Evolutionary conservation across 2,329 filamentous ascomycete genomes (phyloP).

Genomic region (Pseudodiploospora longispora): DNA sequence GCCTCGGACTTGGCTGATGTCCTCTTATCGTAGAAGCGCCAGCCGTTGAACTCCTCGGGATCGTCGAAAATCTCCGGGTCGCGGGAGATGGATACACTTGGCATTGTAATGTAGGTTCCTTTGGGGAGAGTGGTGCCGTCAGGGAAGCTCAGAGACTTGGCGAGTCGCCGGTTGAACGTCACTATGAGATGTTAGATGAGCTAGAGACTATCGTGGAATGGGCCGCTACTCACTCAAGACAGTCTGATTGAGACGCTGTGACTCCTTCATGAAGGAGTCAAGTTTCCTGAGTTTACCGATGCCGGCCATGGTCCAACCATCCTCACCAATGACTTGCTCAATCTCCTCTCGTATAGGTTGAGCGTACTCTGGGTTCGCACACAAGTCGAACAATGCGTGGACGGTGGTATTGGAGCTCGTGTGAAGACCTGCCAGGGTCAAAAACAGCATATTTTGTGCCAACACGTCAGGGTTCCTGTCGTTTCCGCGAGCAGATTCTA

Average conservation of each 20-base stretch:
- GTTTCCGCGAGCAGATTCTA: neutral
- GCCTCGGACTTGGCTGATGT: constrained; percentile 20
- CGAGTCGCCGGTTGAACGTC: constrained; percentile 29
- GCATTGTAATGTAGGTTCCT: constrained; percentile 27
- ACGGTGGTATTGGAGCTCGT: constrained; percentile 2
- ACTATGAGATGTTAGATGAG: constrained; percentile 12
- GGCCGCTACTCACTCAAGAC: neutral
- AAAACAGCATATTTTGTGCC: constrained; percentile 4
- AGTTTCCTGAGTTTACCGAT: constrained; percentile 19
- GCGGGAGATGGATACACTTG: constrained; percentile 25
- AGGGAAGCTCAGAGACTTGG: constrained; percentile 26
- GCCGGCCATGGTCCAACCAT: constrained; percentile 27
- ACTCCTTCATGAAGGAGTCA: constrained; percentile 17
- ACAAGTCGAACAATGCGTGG: constrained; percentile 5
- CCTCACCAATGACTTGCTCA: constrained; percentile 15
- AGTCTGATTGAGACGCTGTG: constrained; percentile 15
- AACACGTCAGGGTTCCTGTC: constrained; percentile 3
- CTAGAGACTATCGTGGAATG: neutral
- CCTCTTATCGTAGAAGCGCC: constrained; percentile 33
- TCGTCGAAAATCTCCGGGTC: constrained; percentile 22
- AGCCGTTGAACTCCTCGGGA: constrained; percentile 31
- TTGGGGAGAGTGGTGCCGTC: constrained; percentile 25
- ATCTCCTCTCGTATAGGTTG: constrained; percentile 2
- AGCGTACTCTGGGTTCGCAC: constrained; percentile 1
- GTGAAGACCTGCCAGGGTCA: constrained; percentile 6